Evolutionary conservation across 2,329 filamentous ascomycete species (phyloP).

Genomic region (Ilyonectria robusta): DNA sequence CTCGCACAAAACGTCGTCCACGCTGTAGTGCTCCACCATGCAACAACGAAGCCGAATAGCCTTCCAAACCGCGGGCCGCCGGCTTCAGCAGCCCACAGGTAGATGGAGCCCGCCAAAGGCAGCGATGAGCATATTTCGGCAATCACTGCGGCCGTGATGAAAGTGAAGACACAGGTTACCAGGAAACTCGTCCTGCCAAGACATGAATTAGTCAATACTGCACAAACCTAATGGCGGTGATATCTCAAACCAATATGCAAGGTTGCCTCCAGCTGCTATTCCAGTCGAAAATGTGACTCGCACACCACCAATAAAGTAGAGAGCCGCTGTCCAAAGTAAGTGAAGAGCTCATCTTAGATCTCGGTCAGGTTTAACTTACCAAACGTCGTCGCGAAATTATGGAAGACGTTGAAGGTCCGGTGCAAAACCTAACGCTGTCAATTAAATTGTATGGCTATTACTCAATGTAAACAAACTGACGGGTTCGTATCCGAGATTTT

Average conservation of each 20-base stretch:
- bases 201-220: constrained; percentile 7
- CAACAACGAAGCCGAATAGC: constrained; percentile 72
- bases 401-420: constrained; percentile 69
- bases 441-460: not conserved
- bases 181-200: constrained; percentile 69
- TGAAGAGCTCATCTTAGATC: not conserved
- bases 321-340: constrained; percentile 61
- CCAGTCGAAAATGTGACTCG: constrained; percentile 74
- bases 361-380: constrained; percentile 54
- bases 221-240: not conserved
- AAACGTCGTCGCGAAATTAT: constrained; percentile 73
- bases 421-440: constrained; percentile 63
- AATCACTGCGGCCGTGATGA: constrained; percentile 72
- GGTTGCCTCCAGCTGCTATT: constrained; percentile 71
- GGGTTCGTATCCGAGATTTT: constrained; percentile 47
- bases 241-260: constrained; percentile 68
- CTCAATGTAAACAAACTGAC: constrained; percentile 19
- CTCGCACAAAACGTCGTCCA: constrained; percentile 73
- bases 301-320: constrained; percentile 73
- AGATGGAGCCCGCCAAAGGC: constrained; percentile 71
- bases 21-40: constrained; percentile 74
- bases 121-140: constrained; percentile 73
- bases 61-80: constrained; percentile 69
- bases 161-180: constrained; percentile 71
- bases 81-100: constrained; percentile 73